Percentiles rank a stretch among this genome's conserved stretches.
phyloP scores from a whole-genome alignment of 768 basidiomycete species.

The Suillus hirtellus region DNA sequence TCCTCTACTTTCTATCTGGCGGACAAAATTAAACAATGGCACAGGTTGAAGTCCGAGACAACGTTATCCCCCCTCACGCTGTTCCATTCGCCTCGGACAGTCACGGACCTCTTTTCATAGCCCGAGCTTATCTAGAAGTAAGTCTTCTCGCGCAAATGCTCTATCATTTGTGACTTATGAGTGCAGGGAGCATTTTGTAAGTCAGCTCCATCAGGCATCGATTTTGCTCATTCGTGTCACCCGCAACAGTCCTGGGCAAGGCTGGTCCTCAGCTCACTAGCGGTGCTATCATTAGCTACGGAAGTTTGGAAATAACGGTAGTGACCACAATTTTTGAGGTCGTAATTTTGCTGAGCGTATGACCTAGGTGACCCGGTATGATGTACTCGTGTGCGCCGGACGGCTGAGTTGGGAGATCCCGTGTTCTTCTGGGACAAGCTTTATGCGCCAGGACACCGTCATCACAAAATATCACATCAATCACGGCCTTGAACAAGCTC shows the following conservation, averaged over 20 bases:
- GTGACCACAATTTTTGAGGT: not conserved
- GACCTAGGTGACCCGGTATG: conserved; percentile 27
- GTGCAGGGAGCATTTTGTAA: conserved; percentile 29
- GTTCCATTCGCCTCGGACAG: conserved; percentile 26
- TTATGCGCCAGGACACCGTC: not conserved
- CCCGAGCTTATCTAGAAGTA: conserved; percentile 27
- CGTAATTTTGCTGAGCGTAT: not conserved
- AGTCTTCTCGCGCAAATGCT: not conserved
- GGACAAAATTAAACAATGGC: not conserved
- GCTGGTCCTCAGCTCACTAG: conserved; percentile 28
- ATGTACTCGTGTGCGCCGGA: conserved; percentile 31
- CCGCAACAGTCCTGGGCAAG: conserved; percentile 24
- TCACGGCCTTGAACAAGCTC: not conserved
- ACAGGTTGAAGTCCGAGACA: conserved; percentile 31
- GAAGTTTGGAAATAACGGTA: conserved; percentile 26
- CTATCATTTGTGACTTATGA: conserved; percentile 2
- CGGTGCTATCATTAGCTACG: conserved; percentile 27
- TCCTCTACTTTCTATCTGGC: not conserved
- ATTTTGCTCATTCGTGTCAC: not conserved
- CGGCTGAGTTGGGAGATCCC: conserved; percentile 26
- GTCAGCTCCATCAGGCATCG: conserved; percentile 1
- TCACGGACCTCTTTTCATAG: conserved; percentile 30
- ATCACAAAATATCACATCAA: not conserved
- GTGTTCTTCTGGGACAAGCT: not conserved
- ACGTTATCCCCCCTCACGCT: conserved; percentile 31